Percentiles rank a stretch among this genome's conserved stretches.
Conservation (phyloP, 2,329 filamentous ascomycete species). For the Blastomyces parvus region DNA sequence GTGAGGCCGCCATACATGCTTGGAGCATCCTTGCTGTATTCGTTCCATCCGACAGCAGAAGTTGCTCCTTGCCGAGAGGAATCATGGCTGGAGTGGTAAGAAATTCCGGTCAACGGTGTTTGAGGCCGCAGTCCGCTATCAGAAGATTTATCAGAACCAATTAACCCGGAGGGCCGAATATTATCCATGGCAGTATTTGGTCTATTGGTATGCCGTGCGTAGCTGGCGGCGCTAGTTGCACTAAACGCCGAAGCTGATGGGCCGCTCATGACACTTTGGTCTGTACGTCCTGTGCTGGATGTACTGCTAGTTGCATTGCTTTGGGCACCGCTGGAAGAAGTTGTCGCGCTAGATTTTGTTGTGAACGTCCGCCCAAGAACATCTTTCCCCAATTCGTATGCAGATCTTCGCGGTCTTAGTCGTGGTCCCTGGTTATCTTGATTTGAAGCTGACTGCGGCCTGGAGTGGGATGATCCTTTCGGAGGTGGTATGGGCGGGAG, state of each 20-base stretch:
- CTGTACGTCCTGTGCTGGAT: conserved; percentile 65
- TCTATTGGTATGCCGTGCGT: conserved; percentile 62
- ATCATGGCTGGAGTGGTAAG: conserved; percentile 82
- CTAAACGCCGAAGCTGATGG: conserved; percentile 83
- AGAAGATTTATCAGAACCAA: conserved; percentile 27
- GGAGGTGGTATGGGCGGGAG: conserved; percentile 56
- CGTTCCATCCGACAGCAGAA: conserved; percentile 55
- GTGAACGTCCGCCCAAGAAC: conserved; percentile 71
- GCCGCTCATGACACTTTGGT: conserved; percentile 87
- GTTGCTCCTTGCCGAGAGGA: conserved; percentile 48
- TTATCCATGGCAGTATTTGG: conserved; percentile 36
- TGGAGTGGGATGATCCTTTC: conserved; percentile 35
- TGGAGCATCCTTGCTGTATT: conserved; percentile 48
- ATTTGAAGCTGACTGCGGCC: conserved; percentile 35
- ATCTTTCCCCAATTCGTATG: conserved; percentile 64
- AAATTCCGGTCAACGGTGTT: conserved; percentile 61
- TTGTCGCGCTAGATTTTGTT: conserved; percentile 77
- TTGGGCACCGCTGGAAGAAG: conserved; percentile 61
- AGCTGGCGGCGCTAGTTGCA: conserved; percentile 87
- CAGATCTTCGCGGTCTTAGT: conserved; percentile 39
- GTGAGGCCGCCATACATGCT: conserved; percentile 67
- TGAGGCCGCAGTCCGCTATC: conserved; percentile 35
- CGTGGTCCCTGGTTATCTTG: conserved; percentile 27
- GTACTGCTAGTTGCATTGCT: conserved; percentile 57
- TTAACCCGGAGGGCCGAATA: conserved; percentile 30